Evolutionary conservation across 176 grass and related monocot genomes (phyloP), one percentile per base, ranked within the genome.

Genomic region (Zea luxurians): DNA sequence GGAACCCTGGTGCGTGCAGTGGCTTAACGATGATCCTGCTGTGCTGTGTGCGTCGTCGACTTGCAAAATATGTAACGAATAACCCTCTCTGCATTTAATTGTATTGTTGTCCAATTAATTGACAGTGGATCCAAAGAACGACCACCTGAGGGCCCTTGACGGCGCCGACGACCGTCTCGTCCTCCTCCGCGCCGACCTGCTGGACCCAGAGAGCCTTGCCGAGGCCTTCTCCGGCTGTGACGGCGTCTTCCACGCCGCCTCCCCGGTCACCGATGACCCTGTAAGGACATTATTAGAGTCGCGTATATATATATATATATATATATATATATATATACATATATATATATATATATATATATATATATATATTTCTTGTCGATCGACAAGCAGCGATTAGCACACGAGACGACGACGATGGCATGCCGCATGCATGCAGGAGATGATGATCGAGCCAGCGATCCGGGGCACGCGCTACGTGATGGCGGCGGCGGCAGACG

Each of bases 391-490:
- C 27, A 27, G 27, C 27, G 27, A 27, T 27, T 27, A 27, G 27
- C 27, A 27, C 27, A 27, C 27, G n/a, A n/a, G n/a, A n/a, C n/a
- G 27, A 27, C 27, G 27, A 27, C 27, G 27, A 27, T 27, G 27
- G 27, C 27, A 27, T 27, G 27, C 27, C 27, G 27, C 27, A 27
- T 27, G 27, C 27, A 27, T 67, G 10, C 20, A 97, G 90, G 88
- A 91, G 83, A 80, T 40, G 76, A 89, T 97, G 88, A 89, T 97
- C 46, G 88, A 93, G 75, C 93, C 90, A 47, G 88, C 93, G 17
- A 82, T 97, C 64, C 74, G 61, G 2, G 93, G 93, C 16, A 93
- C 93, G 0, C 64, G 18, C 42, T 78, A 91, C 61, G 90, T 89
- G 77, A 93, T 97, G 12, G 76, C 69, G 1, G 88, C 72, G 1